Evolutionary conservation across 805 yeast species (phyloP).

Genomic region (Wickerhamiella parazyma): DNA sequence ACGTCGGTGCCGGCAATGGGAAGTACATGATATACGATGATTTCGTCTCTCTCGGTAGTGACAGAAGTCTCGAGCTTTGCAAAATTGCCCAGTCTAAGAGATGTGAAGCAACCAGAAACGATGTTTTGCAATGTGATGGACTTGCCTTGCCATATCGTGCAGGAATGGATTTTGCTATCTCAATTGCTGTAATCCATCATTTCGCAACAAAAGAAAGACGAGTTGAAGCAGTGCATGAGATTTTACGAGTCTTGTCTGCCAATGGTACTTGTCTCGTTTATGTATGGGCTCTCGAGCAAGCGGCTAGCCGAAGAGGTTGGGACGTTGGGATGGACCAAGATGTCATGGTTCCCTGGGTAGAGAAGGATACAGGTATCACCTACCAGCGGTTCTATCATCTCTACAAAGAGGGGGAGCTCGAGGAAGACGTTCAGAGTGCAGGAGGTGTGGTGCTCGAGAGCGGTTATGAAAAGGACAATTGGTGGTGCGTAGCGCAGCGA

Average conservation of each 20-base stretch:
- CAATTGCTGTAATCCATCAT: constrained; percentile 93
- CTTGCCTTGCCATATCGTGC: constrained; percentile 44
- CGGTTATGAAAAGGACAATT: constrained; percentile 89
- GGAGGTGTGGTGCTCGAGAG: constrained; percentile 53
- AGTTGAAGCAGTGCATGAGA: constrained; percentile 55
- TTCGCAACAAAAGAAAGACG: constrained; percentile 78
- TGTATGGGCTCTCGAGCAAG: constrained; percentile 96
- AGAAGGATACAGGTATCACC: constrained; percentile 35
- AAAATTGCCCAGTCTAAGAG: constrained; percentile 37
- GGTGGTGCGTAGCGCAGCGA: constrained; percentile 60
- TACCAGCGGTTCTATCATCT: constrained; percentile 81
- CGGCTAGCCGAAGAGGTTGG: constrained; percentile 75
- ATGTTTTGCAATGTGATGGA: constrained; percentile 73
- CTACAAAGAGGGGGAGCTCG: constrained; percentile 72
- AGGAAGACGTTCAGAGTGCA: constrained; percentile 51
- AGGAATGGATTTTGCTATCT: constrained; percentile 70
- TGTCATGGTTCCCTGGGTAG: constrained; percentile 91
- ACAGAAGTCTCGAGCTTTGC: constrained; percentile 25
- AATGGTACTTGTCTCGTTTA: constrained; percentile 69
- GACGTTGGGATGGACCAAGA: constrained; percentile 88
- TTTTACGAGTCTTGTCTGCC: constrained; percentile 41
- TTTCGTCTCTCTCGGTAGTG: constrained; percentile 55
- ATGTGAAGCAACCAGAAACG: constrained; percentile 40
- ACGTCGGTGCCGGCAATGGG: constrained; percentile 96
- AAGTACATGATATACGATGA: constrained; percentile 66